These are phyloP conservation scores for Diospyros lotus DNA, from an alignment of 148 eudicot genomes.

Conservation along the genomic window DNA sequence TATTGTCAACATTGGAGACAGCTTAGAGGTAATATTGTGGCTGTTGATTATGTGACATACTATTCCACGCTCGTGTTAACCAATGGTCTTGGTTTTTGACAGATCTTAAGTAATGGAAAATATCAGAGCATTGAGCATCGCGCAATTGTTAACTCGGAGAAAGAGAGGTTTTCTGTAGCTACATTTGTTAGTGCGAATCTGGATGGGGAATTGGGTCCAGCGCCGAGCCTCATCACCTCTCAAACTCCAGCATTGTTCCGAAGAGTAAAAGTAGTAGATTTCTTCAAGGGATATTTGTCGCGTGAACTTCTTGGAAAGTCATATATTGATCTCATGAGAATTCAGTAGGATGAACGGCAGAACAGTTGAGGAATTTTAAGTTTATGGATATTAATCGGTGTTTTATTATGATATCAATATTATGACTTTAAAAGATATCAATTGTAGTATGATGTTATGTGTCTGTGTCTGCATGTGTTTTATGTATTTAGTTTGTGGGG, in stretches of 20 bases:
- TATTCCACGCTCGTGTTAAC: too few relatives aligned
- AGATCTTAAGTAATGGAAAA: constrained; percentile 14
- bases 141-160: constrained; percentile 5
- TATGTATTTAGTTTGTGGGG: too few relatives aligned
- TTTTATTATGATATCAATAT: too few relatives aligned
- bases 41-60: too few relatives aligned
- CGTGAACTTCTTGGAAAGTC: neutral
- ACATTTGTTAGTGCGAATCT: constrained; percentile 2
- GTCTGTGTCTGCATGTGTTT: too few relatives aligned
- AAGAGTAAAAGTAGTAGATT: neutral
- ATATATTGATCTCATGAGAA: neutral
- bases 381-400: too few relatives aligned
- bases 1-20: constrained; percentile 19
- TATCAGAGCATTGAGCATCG: constrained; percentile 15
- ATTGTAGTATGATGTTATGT: too few relatives aligned
- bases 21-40: constrained; percentile 11
- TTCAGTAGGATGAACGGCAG: neutral
- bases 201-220: constrained; percentile 11
- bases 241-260: neutral
- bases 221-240: neutral
- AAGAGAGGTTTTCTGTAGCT: constrained; percentile 15
- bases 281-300: neutral
- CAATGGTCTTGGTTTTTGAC: too few relatives aligned
- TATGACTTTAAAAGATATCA: too few relatives aligned
- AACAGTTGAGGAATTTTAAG: too few relatives aligned